Base-by-base conservation (phyloP, 225 moss, liverwort and hornwort genomes). In the Bryum argenteum region DNA sequence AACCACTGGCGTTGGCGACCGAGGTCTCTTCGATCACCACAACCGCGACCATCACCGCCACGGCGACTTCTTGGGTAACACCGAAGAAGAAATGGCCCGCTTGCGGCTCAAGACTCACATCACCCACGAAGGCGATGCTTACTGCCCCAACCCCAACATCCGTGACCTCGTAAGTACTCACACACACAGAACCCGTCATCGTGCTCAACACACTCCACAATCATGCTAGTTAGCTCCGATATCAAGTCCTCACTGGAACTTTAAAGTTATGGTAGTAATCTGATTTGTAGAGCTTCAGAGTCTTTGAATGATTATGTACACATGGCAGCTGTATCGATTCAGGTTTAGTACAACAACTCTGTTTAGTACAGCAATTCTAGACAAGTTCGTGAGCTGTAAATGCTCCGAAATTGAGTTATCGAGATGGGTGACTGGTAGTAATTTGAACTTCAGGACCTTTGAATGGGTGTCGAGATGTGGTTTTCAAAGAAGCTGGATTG, bases 121-220 rank as follows among this genome's bases (percentile, higher is more conserved):
- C 61, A 83, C 86, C 18, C 74, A 28, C 18, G 82, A 82, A 44
- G 86, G 86, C 12, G 86, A 86, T 2, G 77, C 86, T 0, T 86
- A 86, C 17, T 82, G 77, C 39, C 86, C 86, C 21, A 86, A 82
- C 5, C 86, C 82, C 50, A 80, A 86, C n/a, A 68, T 86, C 19
- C 45, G 82, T 6, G 86, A 86, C 55, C 64, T 86, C 71, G 85
- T 85, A 77, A 79, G 28, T 43, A 0, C 53, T n/a, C n/a, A n/a
- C n/a, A n/a, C n/a, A n/a, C n/a, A n/a, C n/a, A n/a, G n/a, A n/a
- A n/a, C n/a, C n/a, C n/a, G n/a, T n/a, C n/a, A n/a, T n/a, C n/a
- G n/a, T n/a, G n/a, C n/a, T n/a, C n/a, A n/a, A n/a, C n/a, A n/a
- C n/a, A n/a, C n/a, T n/a, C n/a, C n/a, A n/a, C n/a, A n/a, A n/a